A percentile compares a stretch with the other conserved stretches of the same genome.
Conservation (phyloP, 2,329 filamentous ascomycete species). For the Grosmannia serpens region DNA sequence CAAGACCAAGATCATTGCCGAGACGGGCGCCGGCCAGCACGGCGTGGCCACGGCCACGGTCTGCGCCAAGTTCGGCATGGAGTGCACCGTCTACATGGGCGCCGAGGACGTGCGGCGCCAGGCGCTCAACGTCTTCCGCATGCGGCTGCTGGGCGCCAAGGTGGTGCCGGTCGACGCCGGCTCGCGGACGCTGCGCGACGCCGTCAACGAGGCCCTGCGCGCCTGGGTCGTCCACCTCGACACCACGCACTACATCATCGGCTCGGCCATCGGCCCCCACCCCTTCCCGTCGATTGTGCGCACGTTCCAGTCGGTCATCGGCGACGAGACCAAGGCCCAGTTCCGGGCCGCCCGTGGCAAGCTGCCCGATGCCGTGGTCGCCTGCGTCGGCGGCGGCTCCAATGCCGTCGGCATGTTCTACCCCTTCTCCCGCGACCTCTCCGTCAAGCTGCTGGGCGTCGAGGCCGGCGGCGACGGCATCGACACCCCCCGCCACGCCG, state of each 20-base stretch:
- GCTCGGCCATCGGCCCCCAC: slow-evolving; percentile 92
- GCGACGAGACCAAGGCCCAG: slow-evolving; percentile 85
- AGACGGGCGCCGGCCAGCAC: slow-evolving; percentile 95
- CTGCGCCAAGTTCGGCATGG: slow-evolving; percentile 96
- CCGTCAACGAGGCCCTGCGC: slow-evolving; percentile 90
- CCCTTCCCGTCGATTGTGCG: slow-evolving; percentile 96
- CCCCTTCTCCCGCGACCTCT: slow-evolving; percentile 76
- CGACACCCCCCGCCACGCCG: slow-evolving; percentile 74
- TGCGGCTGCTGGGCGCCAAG: slow-evolving; percentile 87
- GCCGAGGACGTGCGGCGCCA: slow-evolving; percentile 94
- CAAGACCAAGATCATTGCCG: slow-evolving; percentile 95
- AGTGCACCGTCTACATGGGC: slow-evolving; percentile 97
- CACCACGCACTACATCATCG: slow-evolving; percentile 96
- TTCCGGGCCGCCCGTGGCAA: slow-evolving; percentile 76
- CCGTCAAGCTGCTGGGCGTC: slow-evolving; percentile 81
- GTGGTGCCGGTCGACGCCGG: slow-evolving; percentile 91
- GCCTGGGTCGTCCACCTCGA: slow-evolving; percentile 89
- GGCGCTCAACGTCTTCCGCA: slow-evolving; percentile 95
- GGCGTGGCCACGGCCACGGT: slow-evolving; percentile 96
- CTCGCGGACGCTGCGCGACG: slow-evolving; percentile 68
- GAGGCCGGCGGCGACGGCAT: slow-evolving; percentile 92
- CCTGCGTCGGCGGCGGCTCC: slow-evolving; percentile 89
- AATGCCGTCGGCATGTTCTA: slow-evolving; percentile 99
- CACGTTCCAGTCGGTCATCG: slow-evolving; percentile 95
- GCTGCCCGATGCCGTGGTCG: slow-evolving; percentile 89